These are phyloP conservation scores for Calvatia gigantea DNA, from an alignment of 768 basidiomycete species.

Conservation along the genomic window DNA sequence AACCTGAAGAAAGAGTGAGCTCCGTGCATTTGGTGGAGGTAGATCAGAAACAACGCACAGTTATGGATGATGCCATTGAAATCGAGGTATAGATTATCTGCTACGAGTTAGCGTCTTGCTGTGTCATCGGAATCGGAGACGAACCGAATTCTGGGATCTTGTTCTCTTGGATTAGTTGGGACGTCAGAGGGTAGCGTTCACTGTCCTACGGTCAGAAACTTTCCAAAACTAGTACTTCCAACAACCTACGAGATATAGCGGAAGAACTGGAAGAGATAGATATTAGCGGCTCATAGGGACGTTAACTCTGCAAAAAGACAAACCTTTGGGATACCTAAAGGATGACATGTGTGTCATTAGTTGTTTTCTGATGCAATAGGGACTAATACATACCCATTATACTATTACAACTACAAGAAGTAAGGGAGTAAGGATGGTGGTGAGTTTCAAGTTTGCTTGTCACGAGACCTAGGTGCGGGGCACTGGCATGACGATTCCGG, in stretches of 20 bases:
- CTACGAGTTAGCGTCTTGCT: conserved; percentile 13
- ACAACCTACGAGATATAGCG: conserved; percentile 84
- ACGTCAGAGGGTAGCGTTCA: conserved; percentile 97
- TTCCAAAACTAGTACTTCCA: neutral
- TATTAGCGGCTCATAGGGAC: neutral
- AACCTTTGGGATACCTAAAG: conserved; percentile 64
- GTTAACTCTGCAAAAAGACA: conserved; percentile 16
- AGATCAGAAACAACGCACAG: conserved; percentile 37
- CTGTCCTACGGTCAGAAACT: conserved; percentile 32
- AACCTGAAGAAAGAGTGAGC: conserved; percentile 40
- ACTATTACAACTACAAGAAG: conserved; percentile 8
- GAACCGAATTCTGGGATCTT: conserved; percentile 97
- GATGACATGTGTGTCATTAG: neutral
- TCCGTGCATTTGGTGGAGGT: neutral
- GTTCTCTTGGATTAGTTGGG: conserved; percentile 96
- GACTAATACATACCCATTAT: conserved; percentile 8
- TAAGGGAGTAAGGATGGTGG: conserved; percentile 10
- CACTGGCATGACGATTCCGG: neutral
- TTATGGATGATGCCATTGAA: conserved; percentile 94
- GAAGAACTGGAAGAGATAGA: conserved; percentile 69
- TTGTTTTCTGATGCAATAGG: neutral
- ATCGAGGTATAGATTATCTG: conserved; percentile 90
- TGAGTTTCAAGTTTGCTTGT: conserved; percentile 7
- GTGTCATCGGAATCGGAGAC: conserved; percentile 16
- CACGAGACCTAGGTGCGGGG: conserved; percentile 2